phyloP scores from a whole-genome alignment of 768 basidiomycete species.

The Pilatotrama ljubarskyi region DNA sequence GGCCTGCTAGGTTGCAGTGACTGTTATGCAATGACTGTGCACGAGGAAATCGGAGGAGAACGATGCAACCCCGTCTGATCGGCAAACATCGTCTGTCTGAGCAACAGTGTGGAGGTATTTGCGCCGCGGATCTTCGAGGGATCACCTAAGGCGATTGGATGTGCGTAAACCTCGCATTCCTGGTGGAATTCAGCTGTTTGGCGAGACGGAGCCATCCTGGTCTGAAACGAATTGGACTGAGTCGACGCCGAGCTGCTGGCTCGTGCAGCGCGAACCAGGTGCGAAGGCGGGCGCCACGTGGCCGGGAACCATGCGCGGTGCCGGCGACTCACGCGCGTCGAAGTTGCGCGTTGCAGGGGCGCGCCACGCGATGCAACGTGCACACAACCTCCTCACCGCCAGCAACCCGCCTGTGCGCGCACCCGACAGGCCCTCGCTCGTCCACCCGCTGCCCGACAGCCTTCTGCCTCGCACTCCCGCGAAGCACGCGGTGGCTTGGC shows the following conservation, averaged over 20 bases:
- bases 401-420: no score
- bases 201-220: not conserved
- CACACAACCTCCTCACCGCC: no score
- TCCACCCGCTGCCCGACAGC: no score
- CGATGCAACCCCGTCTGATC: no score
- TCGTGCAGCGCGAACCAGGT: not conserved
- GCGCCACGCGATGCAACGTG: not conserved
- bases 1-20: not conserved
- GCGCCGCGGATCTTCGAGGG: not conserved
- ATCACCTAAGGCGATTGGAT: not conserved
- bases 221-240: not conserved
- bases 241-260: not conserved
- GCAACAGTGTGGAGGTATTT: not conserved
- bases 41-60: not conserved
- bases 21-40: not conserved
- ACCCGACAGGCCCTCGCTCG: no score
- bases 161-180: no score
- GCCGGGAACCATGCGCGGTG: constrained; percentile 13
- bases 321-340: not conserved
- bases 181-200: not conserved
- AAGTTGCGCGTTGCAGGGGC: not conserved
- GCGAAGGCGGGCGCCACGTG: constrained; percentile 3
- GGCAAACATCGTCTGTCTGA: not conserved
- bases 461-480: not conserved
- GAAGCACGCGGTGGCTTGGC: not conserved